Conservation (phyloP, 164 flowering plant species). For the Pachysandra terminalis region DNA sequence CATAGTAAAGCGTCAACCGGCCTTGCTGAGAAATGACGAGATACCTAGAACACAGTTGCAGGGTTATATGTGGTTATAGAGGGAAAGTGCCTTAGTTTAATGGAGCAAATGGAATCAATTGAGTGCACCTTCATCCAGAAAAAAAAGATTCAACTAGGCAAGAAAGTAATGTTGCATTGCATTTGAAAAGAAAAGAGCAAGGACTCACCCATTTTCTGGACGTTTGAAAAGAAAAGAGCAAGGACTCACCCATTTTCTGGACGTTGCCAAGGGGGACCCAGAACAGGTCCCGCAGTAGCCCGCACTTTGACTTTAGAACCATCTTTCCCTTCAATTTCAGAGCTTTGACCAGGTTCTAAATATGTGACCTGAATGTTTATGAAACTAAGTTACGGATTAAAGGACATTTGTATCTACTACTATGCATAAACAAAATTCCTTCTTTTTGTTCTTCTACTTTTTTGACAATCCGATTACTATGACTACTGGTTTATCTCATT, state of each 20-base stretch:
- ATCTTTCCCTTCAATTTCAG: slow-evolving; percentile 45
- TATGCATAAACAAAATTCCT: background rate
- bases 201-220: slow-evolving; percentile 82
- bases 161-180: background rate
- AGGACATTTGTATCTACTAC: background rate
- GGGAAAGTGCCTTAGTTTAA: too few species aligned
- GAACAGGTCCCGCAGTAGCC: slow-evolving; percentile 89
- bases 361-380: slow-evolving; percentile 63
- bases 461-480: background rate
- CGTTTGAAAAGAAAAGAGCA: too few species aligned
- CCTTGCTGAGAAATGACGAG: slow-evolving; percentile 51
- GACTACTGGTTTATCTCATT: background rate
- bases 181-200: background rate
- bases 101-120: background rate
- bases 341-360: slow-evolving; percentile 79
- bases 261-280: slow-evolving; percentile 98
- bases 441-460: too few species aligned
- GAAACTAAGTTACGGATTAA: slow-evolving; percentile 5
- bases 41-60: slow-evolving; percentile 46
- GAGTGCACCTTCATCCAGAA: background rate
- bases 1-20: slow-evolving; percentile 67
- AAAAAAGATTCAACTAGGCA: background rate
- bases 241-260: slow-evolving; percentile 83
- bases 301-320: slow-evolving; percentile 50
- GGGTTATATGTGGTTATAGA: background rate